Evolutionary conservation across 805 yeast species (phyloP), one percentile per base, ranked within the genome.

Genomic region (Kluyveromyces nonfermentans): DNA sequence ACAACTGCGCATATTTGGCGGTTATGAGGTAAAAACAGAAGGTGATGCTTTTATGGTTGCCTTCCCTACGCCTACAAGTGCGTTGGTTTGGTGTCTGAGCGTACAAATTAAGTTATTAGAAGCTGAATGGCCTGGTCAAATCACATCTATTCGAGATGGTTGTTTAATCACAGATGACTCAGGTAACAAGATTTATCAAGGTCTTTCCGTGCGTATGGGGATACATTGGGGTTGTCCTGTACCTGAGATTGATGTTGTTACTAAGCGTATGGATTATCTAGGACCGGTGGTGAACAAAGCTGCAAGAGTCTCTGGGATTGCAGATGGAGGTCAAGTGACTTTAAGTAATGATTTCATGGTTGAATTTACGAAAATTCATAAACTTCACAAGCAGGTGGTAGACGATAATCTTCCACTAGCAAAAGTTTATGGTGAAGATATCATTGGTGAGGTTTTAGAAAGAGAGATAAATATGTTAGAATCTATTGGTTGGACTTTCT

Each of bases 21-120:
- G 98, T 2, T 93, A 93, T 60, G 99, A 93, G 62, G 98, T 93
- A 21, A 93, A 93, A 62, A 93, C 97, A 1, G 99, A 93, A 77
- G 99, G 99, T 59, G 99, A 93, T 71, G 96, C 98, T 0, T 93
- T 93, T 55, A 89, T 93, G 86, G 97, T 93, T 12, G 86, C 97
- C 10, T 93, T 93, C 63, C 95, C 96, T 0, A 82, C 95, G 0
- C 90, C 95, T 0, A 77, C 90, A 0, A 74, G 90, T 16, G 97
- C 97, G 0, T 69, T 93, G 48, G 71, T 87, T 32, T 93, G 98
- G 97, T 87, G 97, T 69, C 80, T 89, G 61, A 82, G 85, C 39
- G 96, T 90, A 5, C 99, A 93, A 62, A 75, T 82, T 44, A 94
- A 86, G 59, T 58, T 85, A 12, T 68, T 93, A 40, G 73, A 78